Conservation (phyloP, 371 early-diverging fungal genomes). For the Chytridium lagenaria region DNA sequence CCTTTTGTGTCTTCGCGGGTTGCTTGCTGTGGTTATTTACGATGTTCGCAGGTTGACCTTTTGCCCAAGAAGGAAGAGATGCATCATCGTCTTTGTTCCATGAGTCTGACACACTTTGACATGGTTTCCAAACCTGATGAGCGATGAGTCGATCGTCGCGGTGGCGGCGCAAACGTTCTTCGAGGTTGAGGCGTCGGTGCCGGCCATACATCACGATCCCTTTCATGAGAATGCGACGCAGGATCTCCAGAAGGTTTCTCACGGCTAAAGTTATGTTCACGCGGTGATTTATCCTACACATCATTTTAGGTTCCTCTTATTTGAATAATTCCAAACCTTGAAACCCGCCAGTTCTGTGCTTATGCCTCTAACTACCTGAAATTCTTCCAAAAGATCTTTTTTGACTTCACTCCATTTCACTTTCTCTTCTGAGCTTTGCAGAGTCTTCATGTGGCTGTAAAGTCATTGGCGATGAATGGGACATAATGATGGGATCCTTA, state of each 20-base stretch:
- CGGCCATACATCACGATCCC: conserved; percentile 57
- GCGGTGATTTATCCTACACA: neutral
- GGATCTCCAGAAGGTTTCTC: conserved; percentile 1
- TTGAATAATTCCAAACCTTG: conserved; percentile 42
- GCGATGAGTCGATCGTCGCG: conserved; percentile 11
- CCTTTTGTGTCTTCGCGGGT: conserved; percentile 9
- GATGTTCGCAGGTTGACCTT: conserved; percentile 29
- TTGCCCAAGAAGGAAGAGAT: conserved; percentile 51
- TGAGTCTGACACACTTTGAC: too few species aligned
- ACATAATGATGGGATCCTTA: conserved; percentile 26
- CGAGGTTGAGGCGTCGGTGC: conserved; percentile 48
- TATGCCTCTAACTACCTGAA: conserved; percentile 50
- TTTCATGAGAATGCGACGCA: neutral
- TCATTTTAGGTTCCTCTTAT: neutral
- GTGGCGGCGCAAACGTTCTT: conserved; percentile 10
- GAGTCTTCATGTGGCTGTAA: conserved; percentile 45
- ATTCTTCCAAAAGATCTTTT: conserved; percentile 47
- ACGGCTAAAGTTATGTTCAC: neutral
- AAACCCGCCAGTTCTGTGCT: conserved; percentile 48
- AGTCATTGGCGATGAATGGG: neutral
- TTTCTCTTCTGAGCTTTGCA: conserved; percentile 26
- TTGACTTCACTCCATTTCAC: conserved; percentile 46
- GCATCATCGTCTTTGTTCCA: conserved; percentile 49
- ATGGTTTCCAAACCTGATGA: conserved; percentile 26
- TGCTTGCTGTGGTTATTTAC: neutral